Evolutionary conservation across 331 rosid species (phyloP).

Genomic region (Dryas integrifolia): DNA sequence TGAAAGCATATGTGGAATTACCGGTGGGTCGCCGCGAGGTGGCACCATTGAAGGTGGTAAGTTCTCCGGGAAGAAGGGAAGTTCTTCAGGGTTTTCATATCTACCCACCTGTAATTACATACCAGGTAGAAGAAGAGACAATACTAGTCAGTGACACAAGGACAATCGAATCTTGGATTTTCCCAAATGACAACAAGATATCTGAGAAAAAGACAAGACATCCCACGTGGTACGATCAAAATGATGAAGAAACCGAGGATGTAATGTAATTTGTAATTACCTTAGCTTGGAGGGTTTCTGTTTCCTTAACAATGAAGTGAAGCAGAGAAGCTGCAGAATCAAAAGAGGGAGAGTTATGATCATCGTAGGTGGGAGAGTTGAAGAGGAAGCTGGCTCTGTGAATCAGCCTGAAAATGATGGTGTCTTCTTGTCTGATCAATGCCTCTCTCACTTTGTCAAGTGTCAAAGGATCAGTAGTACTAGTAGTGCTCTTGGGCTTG

Average conservation of each 20-base stretch:
- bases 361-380: constrained; percentile 51
- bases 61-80: constrained; percentile 64
- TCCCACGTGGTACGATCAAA: background rate
- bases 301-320: constrained; percentile 45
- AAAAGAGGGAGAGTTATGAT: constrained; percentile 20
- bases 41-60: constrained; percentile 55
- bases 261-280: constrained; percentile 25
- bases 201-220: background rate
- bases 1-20: constrained; percentile 19
- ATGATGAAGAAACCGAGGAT: background rate
- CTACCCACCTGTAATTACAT: constrained; percentile 68
- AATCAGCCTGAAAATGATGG: constrained; percentile 61
- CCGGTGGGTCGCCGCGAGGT: constrained; percentile 46
- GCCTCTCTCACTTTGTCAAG: constrained; percentile 58
- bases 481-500: background rate
- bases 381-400: constrained; percentile 68
- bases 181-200: background rate
- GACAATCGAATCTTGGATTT: background rate
- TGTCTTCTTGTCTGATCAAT: constrained; percentile 75
- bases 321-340: constrained; percentile 48
- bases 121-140: background rate
- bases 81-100: constrained; percentile 73
- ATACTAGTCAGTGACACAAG: background rate
- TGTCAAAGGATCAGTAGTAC: constrained; percentile 31
- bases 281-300: constrained; percentile 69